Base-by-base conservation (phyloP, 345 rosid genomes). In the Iberis pinnata region DNA sequence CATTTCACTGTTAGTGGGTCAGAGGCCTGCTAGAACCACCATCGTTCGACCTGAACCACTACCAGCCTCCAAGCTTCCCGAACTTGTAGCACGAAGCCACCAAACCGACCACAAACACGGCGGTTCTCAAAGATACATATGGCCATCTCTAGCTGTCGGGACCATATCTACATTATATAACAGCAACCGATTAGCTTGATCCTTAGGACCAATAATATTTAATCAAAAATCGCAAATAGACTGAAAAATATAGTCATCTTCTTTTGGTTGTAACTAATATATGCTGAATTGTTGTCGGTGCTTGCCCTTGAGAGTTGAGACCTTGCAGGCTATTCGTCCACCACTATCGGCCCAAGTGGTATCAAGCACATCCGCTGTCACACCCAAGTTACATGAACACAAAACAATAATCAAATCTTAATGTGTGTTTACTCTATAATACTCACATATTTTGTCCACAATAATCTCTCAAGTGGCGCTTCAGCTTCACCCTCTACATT, bases 391-490 rank as follows among this genome's bases (percentile, higher is more conserved):
- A 3, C 33, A 11, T 53, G 4, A 10, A 53, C 38, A 31, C 11
- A 36, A 38, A 22, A 14, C 6, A 18, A 22, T 14, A 43, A 15
- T 9, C n/a, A 9, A 24, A 43, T 19, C 47, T 6, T 25, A 10
- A 43, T 38, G 19, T 17, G 18, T 35, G 18, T 38, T 15, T 11
- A 24, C 16, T 53, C 33, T 14, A 25, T 4, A 27, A 12, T 12
- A 41, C 60, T 55, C 49, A 55, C 60, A 55, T 55, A 55, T 55
- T 40, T 55, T 40, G 60, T 49, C 60, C 60, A 55, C 17, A 54
- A 29, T 55, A 49, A 41, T 55, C 26, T 55, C 60, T 55, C 60
- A 17, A 42, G 18, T 12, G 48, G 60, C 12, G 38, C 27, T 55
- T 41, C 60, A 40, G 27, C 39, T 41, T 55, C 60, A 55, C 60